A percentile compares a stretch with the other conserved stretches of the same genome.
These are phyloP conservation scores for Spatholobus suberectus DNA, from an alignment of 306 rosid species.

Conservation along the genomic window DNA sequence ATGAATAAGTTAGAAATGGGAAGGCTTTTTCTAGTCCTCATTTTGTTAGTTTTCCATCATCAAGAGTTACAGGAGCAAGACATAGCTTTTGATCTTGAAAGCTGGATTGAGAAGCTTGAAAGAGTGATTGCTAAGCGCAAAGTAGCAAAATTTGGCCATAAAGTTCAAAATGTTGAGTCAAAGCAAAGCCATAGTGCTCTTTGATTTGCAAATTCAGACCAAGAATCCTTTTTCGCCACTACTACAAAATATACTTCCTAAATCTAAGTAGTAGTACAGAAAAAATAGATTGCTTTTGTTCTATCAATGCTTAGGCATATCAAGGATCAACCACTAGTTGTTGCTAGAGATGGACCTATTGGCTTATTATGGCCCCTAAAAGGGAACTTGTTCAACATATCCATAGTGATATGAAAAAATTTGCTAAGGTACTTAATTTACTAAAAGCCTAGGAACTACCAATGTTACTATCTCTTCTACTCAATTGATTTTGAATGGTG, in stretches of 20 bases:
- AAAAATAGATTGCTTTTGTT: conserved; percentile 65
- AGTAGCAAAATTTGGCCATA: no score
- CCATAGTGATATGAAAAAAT: conserved; percentile 83
- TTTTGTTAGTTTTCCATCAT: no score
- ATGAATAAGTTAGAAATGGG: no score
- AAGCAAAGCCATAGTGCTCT: no score
- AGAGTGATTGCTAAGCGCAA: conserved; percentile 8
- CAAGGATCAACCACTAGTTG: conserved; percentile 94
- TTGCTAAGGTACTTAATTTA: conserved; percentile 65
- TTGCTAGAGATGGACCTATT: conserved; percentile 94
- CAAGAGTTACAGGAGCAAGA: no score
- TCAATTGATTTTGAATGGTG: conserved; percentile 68
- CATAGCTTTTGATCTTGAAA: conserved; percentile 13
- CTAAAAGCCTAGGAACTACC: no score
- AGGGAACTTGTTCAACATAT: conserved; percentile 98
- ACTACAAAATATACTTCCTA: no score
- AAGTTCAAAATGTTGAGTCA: no score
- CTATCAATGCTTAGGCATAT: conserved; percentile 98
- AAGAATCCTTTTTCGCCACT: no score
- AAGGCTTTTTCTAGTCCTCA: no score
- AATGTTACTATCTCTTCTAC: conserved; percentile 58
- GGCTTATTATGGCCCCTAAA: conserved; percentile 96
- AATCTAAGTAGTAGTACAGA: no score
- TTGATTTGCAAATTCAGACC: no score
- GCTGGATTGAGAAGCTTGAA: conserved; percentile 36